phyloP scores from a whole-genome alignment of 805 yeast species.

The Starmerella floricola region DNA sequence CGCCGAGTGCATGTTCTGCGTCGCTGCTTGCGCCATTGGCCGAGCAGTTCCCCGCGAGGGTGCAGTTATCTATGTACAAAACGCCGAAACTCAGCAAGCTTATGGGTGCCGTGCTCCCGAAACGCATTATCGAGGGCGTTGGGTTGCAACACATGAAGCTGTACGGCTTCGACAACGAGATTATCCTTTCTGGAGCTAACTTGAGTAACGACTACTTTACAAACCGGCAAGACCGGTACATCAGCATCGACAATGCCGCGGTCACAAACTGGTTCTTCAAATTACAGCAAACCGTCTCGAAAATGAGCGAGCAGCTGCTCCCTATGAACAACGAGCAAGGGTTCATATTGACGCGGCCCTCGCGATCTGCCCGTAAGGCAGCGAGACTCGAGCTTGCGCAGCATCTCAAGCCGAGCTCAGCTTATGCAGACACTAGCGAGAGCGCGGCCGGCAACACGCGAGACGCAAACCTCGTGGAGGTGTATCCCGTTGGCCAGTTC shows the following conservation, averaged over 20 bases:
- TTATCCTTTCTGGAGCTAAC: conserved; percentile 83
- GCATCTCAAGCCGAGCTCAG: conserved; percentile 38
- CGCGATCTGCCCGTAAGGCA: not conserved
- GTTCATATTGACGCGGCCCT: conserved; percentile 2
- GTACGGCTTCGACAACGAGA: conserved; percentile 87
- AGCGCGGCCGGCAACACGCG: not conserved
- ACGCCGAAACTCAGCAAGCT: conserved; percentile 75
- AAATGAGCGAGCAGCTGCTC: conserved; percentile 54
- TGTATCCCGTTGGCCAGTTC: conserved; percentile 85
- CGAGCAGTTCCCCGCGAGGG: conserved; percentile 47
- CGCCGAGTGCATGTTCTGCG: conserved; percentile 70
- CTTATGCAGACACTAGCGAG: not conserved
- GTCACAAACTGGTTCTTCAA: conserved; percentile 63
- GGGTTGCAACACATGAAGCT: conserved; percentile 97
- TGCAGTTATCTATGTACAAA: conserved; percentile 72
- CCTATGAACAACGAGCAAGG: conserved; percentile 4
- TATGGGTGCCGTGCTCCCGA: conserved; percentile 55
- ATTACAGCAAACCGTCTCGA: conserved; percentile 57
- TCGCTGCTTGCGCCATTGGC: conserved; percentile 56
- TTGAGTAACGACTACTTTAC: conserved; percentile 85
- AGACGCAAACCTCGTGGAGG: conserved; percentile 41
- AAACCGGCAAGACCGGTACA: conserved; percentile 88
- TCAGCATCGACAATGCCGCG: conserved; percentile 45
- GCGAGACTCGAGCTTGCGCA: conserved; percentile 48
- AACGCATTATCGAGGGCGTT: conserved; percentile 73